Evolutionary conservation across 495 filamentous ascomycete genomes (phyloP).

Genomic region (Trichoderma gamsii): DNA sequence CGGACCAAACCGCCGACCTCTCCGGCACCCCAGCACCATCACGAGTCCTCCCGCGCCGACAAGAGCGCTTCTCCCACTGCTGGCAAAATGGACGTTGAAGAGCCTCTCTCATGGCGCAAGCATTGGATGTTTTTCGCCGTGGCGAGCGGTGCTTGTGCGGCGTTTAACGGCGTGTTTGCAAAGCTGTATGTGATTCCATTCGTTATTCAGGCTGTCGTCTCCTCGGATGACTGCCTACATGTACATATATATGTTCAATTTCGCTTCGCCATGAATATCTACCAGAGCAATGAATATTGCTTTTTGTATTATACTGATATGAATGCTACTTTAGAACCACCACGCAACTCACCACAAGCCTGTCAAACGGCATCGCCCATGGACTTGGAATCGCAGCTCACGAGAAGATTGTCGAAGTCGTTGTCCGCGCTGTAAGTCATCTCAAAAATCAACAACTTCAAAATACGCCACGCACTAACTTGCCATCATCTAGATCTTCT

Average conservation of each 20-base stretch:
- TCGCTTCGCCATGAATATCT: slow-evolving; percentile 1
- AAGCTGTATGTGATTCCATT: slow-evolving; percentile 63
- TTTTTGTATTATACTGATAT: not conserved
- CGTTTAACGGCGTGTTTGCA: slow-evolving; percentile 92
- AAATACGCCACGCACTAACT: not conserved
- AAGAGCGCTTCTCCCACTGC: not conserved
- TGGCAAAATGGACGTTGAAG: not conserved
- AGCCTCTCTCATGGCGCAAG: slow-evolving; percentile 30
- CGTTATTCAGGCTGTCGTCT: not conserved
- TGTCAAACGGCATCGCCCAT: slow-evolving; percentile 58
- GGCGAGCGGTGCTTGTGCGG: slow-evolving; percentile 82
- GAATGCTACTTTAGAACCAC: slow-evolving; percentile 58
- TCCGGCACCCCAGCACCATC: not conserved
- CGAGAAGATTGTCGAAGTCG: slow-evolving; percentile 54
- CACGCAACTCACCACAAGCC: slow-evolving; percentile 67
- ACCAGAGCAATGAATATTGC: not conserved
- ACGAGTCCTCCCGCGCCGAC: not conserved
- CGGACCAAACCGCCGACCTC: not conserved
- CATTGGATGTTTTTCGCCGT: slow-evolving; percentile 79
- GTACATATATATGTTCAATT: not conserved
- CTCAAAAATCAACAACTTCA: slow-evolving; percentile 13
- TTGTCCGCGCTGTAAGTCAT: slow-evolving; percentile 61
- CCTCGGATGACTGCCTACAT: not conserved
- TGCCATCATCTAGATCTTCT: slow-evolving; percentile 57
- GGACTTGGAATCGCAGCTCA: slow-evolving; percentile 50